A percentile compares a stretch with the other conserved stretches of the same genome.
Evolutionary conservation across 768 basidiomycete genomes (phyloP).

Genomic region (Leucosporidium creatinivorum): DNA sequence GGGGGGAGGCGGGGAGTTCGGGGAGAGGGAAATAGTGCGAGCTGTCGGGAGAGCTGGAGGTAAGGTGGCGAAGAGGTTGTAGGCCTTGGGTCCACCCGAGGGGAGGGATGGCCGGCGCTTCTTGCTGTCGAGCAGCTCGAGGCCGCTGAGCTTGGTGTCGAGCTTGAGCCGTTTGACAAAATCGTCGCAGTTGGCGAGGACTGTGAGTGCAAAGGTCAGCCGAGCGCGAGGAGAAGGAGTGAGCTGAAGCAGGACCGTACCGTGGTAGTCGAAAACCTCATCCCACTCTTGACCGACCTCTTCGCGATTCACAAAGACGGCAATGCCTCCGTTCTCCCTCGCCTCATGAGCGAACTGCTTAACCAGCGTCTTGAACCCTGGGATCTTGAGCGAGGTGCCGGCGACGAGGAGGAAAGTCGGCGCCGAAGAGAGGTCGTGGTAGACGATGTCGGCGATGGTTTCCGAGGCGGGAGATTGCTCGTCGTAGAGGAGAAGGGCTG

Average conservation of each 20-base stretch:
- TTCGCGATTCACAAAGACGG: slow-evolving; percentile 88
- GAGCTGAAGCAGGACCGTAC: slow-evolving; percentile 18
- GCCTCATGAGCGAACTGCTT: slow-evolving; percentile 88
- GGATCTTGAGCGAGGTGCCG: slow-evolving; percentile 97
- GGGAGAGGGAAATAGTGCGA: too few species aligned
- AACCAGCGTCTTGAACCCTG: slow-evolving; percentile 79
- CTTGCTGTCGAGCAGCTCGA: slow-evolving; percentile 39
- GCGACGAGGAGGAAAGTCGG: slow-evolving; percentile 93
- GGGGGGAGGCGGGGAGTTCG: too few species aligned
- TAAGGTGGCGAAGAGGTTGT: too few species aligned
- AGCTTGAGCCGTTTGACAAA: slow-evolving; percentile 72
- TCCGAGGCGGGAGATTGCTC: slow-evolving; percentile 72
- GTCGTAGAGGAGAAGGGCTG: slow-evolving; percentile 90
- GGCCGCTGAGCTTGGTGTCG: slow-evolving; percentile 62
- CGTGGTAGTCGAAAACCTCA: slow-evolving; percentile 79
- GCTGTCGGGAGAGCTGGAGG: too few species aligned
- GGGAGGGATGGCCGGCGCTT: slow-evolving; percentile 72
- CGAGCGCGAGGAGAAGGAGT: too few species aligned
- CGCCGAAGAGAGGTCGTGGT: slow-evolving; percentile 63
- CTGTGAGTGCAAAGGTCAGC: slow-evolving; percentile 10
- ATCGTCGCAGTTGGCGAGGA: slow-evolving; percentile 71
- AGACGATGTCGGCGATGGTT: slow-evolving; percentile 67
- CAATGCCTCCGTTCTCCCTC: slow-evolving; percentile 47
- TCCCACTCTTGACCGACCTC: slow-evolving; percentile 75
- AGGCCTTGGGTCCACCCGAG: slow-evolving; percentile 49